Percentiles rank a stretch among this genome's conserved stretches.
phyloP scores from a whole-genome alignment of 2,329 filamentous ascomycete genomes.

The Hypomyces perniciosus region DNA sequence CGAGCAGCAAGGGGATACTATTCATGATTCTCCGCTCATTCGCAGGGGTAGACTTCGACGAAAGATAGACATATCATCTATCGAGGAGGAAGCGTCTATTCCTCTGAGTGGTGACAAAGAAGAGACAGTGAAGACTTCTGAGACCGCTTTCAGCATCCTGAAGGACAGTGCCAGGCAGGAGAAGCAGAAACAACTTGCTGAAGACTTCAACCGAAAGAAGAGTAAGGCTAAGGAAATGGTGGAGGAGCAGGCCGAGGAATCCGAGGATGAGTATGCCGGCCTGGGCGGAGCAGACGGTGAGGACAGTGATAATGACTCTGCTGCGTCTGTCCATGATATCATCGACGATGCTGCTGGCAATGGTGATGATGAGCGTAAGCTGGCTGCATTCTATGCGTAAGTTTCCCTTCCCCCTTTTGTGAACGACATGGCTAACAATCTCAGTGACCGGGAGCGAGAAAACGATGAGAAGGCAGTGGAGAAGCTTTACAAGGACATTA shows the following conservation, averaged over 20 bases:
- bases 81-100: constrained; percentile 16
- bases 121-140: constrained; percentile 17
- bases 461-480: constrained; percentile 83
- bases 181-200: constrained; percentile 45
- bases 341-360: constrained; percentile 80
- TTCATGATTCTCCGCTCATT: constrained; percentile 60
- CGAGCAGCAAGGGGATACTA: constrained; percentile 32
- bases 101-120: constrained; percentile 14
- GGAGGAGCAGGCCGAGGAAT: constrained; percentile 92
- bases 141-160: constrained; percentile 61
- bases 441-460: constrained; percentile 69
- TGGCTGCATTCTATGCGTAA: constrained; percentile 86
- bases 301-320: constrained; percentile 66
- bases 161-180: constrained; percentile 55
- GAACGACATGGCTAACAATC: constrained; percentile 13
- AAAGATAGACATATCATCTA: constrained; percentile 27
- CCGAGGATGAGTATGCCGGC: constrained; percentile 95
- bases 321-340: constrained; percentile 73
- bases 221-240: constrained; percentile 83
- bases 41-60: constrained; percentile 51
- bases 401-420: constrained; percentile 32
- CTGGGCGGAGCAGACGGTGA: constrained; percentile 87
- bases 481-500: constrained; percentile 89
- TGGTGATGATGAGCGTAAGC: constrained; percentile 69
- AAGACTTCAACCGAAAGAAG: constrained; percentile 73